Conservation (phyloP, 352 stramenopile species). For the Phytophthora litchii region DNA sequence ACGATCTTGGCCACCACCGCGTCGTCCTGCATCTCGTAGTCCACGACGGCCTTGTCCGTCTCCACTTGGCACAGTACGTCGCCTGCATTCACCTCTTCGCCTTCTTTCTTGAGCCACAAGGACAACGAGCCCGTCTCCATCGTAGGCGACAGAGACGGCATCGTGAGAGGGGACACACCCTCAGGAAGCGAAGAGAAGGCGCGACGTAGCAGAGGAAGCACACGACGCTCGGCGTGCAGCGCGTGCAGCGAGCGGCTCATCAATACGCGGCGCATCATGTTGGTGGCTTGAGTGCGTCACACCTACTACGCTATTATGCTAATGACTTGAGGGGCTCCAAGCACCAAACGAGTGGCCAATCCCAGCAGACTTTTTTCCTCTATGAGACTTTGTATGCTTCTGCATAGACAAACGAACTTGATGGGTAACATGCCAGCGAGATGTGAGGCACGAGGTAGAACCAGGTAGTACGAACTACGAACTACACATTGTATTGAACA, state of each 20-base stretch:
- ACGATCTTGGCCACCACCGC: conserved; percentile 95
- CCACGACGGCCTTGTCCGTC: conserved; percentile 99
- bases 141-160: conserved; percentile 97
- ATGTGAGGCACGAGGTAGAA: conserved; percentile 1
- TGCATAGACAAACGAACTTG: conserved; percentile 28
- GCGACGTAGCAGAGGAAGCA: conserved; percentile 27
- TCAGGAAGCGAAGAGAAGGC: conserved; percentile 71
- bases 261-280: conserved; percentile 44
- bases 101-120: conserved; percentile 93
- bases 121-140: conserved; percentile 96
- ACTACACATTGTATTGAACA: too few species aligned
- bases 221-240: conserved; percentile 18
- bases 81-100: conserved; percentile 89
- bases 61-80: conserved; percentile 97
- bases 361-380: not conserved
- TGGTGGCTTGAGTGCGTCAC: conserved; percentile 20
- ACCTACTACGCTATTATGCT: conserved; percentile 20
- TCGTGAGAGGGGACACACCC: conserved; percentile 75
- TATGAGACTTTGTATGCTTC: conserved; percentile 10
- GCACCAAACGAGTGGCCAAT: conserved; percentile 35
- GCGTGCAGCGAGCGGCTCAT: conserved; percentile 39
- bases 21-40: conserved; percentile 99
- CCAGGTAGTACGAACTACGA: not conserved
- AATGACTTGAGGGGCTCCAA: conserved; percentile 24
- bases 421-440: conserved; percentile 13